Evolutionary conservation across 345 rosid species (phyloP).

Genomic region (Cochlearia excelsa): DNA sequence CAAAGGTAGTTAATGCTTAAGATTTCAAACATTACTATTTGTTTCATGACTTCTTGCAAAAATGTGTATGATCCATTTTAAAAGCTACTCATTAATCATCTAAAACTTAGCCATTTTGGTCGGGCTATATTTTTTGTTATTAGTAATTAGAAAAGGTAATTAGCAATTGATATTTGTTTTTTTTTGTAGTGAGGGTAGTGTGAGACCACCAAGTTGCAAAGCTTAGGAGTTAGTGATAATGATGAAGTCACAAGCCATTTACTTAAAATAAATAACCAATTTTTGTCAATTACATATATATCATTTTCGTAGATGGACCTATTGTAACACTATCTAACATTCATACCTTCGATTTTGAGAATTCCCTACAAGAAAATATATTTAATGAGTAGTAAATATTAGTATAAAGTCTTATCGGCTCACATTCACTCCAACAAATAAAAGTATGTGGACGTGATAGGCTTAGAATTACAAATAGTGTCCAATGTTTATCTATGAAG

Average conservation of each 20-base stretch:
- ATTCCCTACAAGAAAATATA: background rate
- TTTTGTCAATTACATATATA: conserved; percentile 28
- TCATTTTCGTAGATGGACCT: conserved; percentile 38
- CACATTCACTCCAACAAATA: background rate
- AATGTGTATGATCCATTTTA: too few relatives aligned
- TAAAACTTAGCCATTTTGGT: too few relatives aligned
- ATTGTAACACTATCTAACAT: conserved; percentile 28
- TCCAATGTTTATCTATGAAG: background rate
- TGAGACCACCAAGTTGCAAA: conserved; percentile 35
- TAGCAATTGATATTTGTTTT: conserved; percentile 10
- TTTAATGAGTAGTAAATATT: too few relatives aligned
- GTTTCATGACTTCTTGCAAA: too few relatives aligned
- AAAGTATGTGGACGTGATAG: background rate
- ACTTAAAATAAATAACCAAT: conserved; percentile 6
- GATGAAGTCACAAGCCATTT: conserved; percentile 37
- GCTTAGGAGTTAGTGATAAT: conserved; percentile 26
- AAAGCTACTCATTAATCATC: too few relatives aligned
- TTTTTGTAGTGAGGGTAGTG: background rate
- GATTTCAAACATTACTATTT: background rate
- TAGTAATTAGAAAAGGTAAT: background rate
- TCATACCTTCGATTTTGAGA: conserved; percentile 16
- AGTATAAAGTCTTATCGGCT: background rate
- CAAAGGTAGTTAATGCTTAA: conserved; percentile 20
- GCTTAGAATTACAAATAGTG: background rate
- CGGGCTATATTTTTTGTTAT: too few relatives aligned